Evolutionary conservation across 2,329 filamentous ascomycete genomes (phyloP).

Genomic region (Pyricularia pennisetigena): DNA sequence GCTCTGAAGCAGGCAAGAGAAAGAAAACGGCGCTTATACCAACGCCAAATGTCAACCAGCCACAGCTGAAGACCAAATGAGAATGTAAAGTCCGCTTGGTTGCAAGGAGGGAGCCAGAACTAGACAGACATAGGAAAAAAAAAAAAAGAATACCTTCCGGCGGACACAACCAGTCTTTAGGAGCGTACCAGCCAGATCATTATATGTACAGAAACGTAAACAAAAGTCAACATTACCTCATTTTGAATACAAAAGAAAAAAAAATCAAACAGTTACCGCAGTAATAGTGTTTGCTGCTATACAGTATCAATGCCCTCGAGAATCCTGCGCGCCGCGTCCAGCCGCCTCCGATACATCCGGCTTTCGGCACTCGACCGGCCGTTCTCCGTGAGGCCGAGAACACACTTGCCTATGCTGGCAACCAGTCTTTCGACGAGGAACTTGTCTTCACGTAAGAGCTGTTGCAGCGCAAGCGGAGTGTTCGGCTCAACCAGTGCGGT

Average conservation of each 20-base stretch:
- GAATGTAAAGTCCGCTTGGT: not conserved
- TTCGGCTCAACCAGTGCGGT: constrained; percentile 3
- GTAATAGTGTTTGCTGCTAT: constrained; percentile 1
- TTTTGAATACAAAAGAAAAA: not conserved
- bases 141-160: not conserved
- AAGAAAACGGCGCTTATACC: not conserved
- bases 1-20: not conserved
- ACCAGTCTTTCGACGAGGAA: constrained; percentile 50
- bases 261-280: not conserved
- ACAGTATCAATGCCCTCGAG: constrained; percentile 54
- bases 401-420: constrained; percentile 48
- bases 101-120: not conserved
- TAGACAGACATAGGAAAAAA: not conserved
- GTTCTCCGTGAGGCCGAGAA: constrained; percentile 46
- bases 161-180: not conserved
- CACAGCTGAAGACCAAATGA: not conserved
- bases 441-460: constrained; percentile 45
- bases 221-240: not conserved
- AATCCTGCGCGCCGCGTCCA: constrained; percentile 65
- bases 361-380: constrained; percentile 46
- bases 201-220: not conserved
- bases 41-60: not conserved
- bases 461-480: constrained; percentile 30
- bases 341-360: constrained; percentile 55
- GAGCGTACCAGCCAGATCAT: not conserved